Conservation (phyloP, 192 early-diverging fungal genomes). For the Blastocladiella britannica region DNA sequence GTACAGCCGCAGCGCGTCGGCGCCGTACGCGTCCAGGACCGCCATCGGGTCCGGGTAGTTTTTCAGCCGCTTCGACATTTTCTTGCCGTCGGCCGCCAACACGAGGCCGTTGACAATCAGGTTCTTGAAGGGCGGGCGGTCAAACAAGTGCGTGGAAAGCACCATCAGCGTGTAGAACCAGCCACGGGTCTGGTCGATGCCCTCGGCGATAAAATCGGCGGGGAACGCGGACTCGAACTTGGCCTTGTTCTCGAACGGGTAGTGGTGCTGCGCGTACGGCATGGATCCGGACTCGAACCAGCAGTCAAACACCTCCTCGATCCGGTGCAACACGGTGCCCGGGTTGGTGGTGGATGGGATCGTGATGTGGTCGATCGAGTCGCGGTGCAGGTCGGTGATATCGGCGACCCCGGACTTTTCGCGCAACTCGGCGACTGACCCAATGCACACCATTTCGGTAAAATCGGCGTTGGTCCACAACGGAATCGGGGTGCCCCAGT, state of each 20-base stretch:
- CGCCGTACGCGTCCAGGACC: conserved; percentile 73
- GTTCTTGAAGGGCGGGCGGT: conserved; percentile 88
- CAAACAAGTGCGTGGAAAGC: conserved; percentile 85
- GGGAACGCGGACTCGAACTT: conserved; percentile 73
- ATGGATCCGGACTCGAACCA: conserved; percentile 97
- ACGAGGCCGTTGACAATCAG: conserved; percentile 93
- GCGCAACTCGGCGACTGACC: conserved; percentile 75
- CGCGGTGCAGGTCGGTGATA: conserved; percentile 87
- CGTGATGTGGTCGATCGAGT: conserved; percentile 87
- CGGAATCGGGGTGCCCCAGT: conserved; percentile 99
- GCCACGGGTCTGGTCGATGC: conserved; percentile 95
- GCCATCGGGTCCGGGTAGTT: conserved; percentile 87
- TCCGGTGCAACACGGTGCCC: conserved; percentile 58
- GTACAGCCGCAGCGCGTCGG: conserved; percentile 82
- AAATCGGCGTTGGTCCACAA: conserved; percentile 90
- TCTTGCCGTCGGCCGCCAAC: conserved; percentile 92
- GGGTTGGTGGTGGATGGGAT: conserved; percentile 83
- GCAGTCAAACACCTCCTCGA: conserved; percentile 96
- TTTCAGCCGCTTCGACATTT: conserved; percentile 96
- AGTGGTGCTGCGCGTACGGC: conserved; percentile 98
- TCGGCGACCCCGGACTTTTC: conserved; percentile 62
- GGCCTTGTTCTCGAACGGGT: conserved; percentile 94
- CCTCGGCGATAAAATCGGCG: conserved; percentile 98
- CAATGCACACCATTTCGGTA: conserved; percentile 71
- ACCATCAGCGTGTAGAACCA: conserved; percentile 99